These are phyloP conservation scores for Calonectria hawksworthii DNA, from an alignment of 2,329 filamentous ascomycete genomes.

Conservation along the genomic window DNA sequence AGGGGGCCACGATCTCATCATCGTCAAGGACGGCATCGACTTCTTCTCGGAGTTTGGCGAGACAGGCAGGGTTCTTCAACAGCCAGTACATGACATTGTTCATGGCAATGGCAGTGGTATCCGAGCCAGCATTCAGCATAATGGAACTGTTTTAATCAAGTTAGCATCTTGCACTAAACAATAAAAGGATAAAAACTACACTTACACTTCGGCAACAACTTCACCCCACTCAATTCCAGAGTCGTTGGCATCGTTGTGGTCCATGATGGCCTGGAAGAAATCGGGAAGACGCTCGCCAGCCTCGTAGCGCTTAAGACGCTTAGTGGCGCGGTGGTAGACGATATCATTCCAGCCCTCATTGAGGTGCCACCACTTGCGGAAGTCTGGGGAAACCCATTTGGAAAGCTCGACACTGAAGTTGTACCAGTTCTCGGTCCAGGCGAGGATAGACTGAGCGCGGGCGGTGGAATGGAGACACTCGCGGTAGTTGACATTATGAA, in stretches of 20 bases:
- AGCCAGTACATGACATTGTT: slow-evolving; percentile 67
- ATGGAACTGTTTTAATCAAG: slow-evolving; percentile 44
- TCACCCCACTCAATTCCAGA: slow-evolving; percentile 67
- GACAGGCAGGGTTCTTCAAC: slow-evolving; percentile 58
- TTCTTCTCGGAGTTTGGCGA: slow-evolving; percentile 59
- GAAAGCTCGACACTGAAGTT: slow-evolving; percentile 60
- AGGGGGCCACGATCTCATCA: slow-evolving; percentile 60
- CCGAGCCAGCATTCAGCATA: slow-evolving; percentile 66
- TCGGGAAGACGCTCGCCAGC: slow-evolving; percentile 69
- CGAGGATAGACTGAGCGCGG: slow-evolving; percentile 62
- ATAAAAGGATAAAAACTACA: background rate
- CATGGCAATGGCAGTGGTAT: slow-evolving; percentile 64
- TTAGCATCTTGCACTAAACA: background rate
- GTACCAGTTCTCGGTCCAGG: slow-evolving; percentile 68
- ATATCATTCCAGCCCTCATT: slow-evolving; percentile 58
- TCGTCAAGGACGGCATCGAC: slow-evolving; percentile 59
- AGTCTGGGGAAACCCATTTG: slow-evolving; percentile 61
- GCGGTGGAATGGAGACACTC: slow-evolving; percentile 65
- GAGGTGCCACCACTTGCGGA: slow-evolving; percentile 35
- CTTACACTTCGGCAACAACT: slow-evolving; percentile 65
- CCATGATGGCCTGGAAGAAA: slow-evolving; percentile 71
- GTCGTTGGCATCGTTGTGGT: slow-evolving; percentile 56
- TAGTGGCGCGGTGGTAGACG: slow-evolving; percentile 56
- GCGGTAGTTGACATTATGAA: slow-evolving; percentile 62
- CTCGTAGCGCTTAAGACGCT: slow-evolving; percentile 38